Conservation (phyloP, 805 yeast species). For the Debaryomyces castellii region DNA sequence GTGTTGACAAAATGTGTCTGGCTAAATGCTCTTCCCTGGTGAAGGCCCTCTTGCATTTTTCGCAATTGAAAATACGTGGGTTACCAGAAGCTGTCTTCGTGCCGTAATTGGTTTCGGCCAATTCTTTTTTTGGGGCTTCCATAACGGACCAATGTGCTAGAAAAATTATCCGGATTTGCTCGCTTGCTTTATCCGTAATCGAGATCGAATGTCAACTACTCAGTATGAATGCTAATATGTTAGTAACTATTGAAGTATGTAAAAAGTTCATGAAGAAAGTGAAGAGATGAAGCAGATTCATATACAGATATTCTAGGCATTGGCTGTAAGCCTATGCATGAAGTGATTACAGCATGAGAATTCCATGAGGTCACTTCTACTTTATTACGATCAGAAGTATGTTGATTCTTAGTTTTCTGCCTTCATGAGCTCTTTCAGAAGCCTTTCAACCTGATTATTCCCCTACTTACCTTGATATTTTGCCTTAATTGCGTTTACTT, state of each 20-base stretch:
- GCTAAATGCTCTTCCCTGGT: conserved; percentile 48
- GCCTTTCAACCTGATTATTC: neutral
- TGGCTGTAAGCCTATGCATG: no score
- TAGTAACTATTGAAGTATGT: neutral
- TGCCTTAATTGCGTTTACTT: neutral
- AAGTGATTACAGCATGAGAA: no score
- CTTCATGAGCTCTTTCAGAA: neutral
- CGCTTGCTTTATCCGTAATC: neutral
- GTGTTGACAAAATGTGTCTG: conserved; percentile 42
- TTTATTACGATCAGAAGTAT: no score
- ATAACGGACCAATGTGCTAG: neutral
- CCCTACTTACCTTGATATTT: neutral
- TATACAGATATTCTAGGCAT: neutral
- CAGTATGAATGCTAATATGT: neutral
- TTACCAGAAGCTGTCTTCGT: conserved; percentile 45
- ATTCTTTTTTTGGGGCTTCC: neutral
- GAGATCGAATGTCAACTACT: neutral
- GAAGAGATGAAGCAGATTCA: neutral
- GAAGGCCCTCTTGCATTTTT: conserved; percentile 43
- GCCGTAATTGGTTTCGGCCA: conserved; percentile 27
- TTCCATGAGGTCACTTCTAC: no score
- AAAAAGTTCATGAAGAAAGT: neutral
- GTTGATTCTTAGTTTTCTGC: no score
- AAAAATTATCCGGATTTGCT: neutral
- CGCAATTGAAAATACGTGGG: conserved; percentile 41